Percentiles rank a stretch among this genome's conserved stretches.
phyloP scores from a whole-genome alignment of 1,284 basidiomycete genomes.

The Ustanciosporium gigantosporum region DNA sequence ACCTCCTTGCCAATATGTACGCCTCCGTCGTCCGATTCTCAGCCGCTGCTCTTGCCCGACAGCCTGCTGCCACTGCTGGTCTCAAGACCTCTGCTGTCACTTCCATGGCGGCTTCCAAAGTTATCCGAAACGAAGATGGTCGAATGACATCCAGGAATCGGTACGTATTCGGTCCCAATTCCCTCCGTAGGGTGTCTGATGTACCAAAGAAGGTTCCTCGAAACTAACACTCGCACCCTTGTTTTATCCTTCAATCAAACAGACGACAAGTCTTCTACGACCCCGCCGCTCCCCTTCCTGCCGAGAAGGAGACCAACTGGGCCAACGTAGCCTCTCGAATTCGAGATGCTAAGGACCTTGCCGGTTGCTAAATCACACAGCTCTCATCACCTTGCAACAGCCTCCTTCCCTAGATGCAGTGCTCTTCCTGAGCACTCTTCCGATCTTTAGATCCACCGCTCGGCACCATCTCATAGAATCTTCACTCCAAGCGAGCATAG shows the following conservation, averaged over 20 bases:
- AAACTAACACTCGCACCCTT: background rate
- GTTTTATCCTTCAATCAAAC: background rate
- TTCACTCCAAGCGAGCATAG: too few species aligned
- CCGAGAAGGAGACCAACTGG: constrained; percentile 31
- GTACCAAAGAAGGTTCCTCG: background rate
- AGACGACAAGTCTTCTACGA: constrained; percentile 31
- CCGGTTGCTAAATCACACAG: constrained; percentile 23
- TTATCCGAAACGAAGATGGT: constrained; percentile 24
- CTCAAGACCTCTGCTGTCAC: constrained; percentile 35
- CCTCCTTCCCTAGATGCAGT: too few species aligned
- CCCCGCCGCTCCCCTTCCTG: constrained; percentile 15
- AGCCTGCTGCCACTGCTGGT: constrained; percentile 23
- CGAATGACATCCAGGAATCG: constrained; percentile 35
- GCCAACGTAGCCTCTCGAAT: constrained; percentile 29
- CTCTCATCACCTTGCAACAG: too few species aligned
- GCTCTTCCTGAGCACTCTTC: too few species aligned
- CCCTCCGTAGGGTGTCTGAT: too few species aligned
- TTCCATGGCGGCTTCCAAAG: constrained; percentile 18
- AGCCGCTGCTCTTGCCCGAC: constrained; percentile 30
- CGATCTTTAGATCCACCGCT: too few species aligned
- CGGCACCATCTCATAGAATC: too few species aligned
- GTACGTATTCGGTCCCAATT: constrained; percentile 14
- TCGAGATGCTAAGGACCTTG: constrained; percentile 32
- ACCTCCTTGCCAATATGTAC: constrained; percentile 16
- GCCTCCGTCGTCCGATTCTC: constrained; percentile 38